Conservation (phyloP, 805 yeast species). For the Candida pseudofarinosa region DNA sequence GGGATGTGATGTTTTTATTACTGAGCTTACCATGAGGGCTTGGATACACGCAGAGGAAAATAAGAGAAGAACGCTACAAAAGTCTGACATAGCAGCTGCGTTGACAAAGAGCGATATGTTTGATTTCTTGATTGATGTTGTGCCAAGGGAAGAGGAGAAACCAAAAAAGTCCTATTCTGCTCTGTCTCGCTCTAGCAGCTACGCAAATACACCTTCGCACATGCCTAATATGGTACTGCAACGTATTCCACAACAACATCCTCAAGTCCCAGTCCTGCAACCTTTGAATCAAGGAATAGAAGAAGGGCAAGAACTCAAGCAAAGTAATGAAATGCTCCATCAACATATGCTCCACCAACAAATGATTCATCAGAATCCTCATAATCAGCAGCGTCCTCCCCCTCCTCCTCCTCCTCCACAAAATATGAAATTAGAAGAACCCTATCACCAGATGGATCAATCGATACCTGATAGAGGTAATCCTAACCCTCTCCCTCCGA, state of each 20-base stretch:
- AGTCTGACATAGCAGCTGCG: slow-evolving; percentile 93
- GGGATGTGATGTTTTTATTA: slow-evolving; percentile 95
- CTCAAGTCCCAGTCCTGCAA: slow-evolving; percentile 4
- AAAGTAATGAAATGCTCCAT: slow-evolving; percentile 9
- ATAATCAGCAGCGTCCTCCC: slow-evolving; percentile 8
- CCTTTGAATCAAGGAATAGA: slow-evolving; percentile 2
- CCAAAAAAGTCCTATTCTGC: slow-evolving; percentile 36
- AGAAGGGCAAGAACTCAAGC: neutral
- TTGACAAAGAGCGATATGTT: slow-evolving; percentile 94
- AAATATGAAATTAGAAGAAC: slow-evolving; percentile 1
- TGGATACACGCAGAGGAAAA: slow-evolving; percentile 99
- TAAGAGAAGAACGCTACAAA: slow-evolving; percentile 90
- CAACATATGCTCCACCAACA: slow-evolving; percentile 17
- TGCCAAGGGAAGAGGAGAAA: slow-evolving; percentile 82
- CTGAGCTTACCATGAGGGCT: slow-evolving; percentile 96
- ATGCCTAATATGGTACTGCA: neutral
- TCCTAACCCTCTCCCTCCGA: neutral
- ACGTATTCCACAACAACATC: slow-evolving; percentile 1
- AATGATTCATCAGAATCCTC: slow-evolving; percentile 5
- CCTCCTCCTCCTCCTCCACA: slow-evolving; percentile 5
- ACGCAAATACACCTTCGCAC: slow-evolving; percentile 7
- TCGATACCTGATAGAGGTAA: neutral
- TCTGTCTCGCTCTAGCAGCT: slow-evolving; percentile 19
- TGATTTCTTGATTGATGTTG: slow-evolving; percentile 93
- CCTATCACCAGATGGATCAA: neutral